Evolutionary conservation across 495 filamentous ascomycete species (phyloP).

Genomic region (Talaromyces borbonicus): DNA sequence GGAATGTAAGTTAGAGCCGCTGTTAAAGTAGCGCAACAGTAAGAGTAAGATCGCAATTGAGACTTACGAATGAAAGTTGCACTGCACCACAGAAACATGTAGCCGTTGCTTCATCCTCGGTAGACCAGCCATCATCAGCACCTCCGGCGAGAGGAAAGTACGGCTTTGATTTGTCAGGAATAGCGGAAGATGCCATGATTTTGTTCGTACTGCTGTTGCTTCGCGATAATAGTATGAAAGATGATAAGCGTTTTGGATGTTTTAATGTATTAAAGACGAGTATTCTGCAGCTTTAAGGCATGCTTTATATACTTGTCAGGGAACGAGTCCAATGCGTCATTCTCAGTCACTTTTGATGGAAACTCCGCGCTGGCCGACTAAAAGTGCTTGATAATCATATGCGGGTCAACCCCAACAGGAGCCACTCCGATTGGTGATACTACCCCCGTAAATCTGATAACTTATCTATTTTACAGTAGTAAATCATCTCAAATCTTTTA

Average conservation of each 20-base stretch:
- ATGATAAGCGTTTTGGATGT: background rate
- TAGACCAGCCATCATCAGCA: constrained; percentile 25
- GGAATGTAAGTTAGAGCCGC: background rate
- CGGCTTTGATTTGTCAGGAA: constrained; percentile 12
- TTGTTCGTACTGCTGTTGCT: background rate
- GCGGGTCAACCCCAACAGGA: too few species aligned
- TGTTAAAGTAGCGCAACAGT: background rate
- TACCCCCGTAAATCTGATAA: too few species aligned
- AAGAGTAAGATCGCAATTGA: background rate
- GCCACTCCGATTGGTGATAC: too few species aligned
- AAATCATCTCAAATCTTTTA: too few species aligned
- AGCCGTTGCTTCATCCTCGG: constrained; percentile 38
- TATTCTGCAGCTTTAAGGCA: background rate
- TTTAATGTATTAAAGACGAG: background rate
- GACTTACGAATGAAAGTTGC: constrained; percentile 40
- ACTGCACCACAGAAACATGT: constrained; percentile 47
- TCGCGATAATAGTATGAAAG: background rate
- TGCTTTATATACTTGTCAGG: background rate
- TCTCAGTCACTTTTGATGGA: background rate
- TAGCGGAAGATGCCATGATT: background rate
- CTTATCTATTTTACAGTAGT: too few species aligned
- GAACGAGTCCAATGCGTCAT: background rate
- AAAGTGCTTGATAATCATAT: background rate
- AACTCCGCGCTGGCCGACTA: background rate
- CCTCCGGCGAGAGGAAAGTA: constrained; percentile 23